A percentile compares a stretch with the other conserved stretches of the same genome.
These are phyloP conservation scores for Saccharomyces kudriavzevii DNA, from an alignment of 805 yeast genomes.

Conservation along the genomic window DNA sequence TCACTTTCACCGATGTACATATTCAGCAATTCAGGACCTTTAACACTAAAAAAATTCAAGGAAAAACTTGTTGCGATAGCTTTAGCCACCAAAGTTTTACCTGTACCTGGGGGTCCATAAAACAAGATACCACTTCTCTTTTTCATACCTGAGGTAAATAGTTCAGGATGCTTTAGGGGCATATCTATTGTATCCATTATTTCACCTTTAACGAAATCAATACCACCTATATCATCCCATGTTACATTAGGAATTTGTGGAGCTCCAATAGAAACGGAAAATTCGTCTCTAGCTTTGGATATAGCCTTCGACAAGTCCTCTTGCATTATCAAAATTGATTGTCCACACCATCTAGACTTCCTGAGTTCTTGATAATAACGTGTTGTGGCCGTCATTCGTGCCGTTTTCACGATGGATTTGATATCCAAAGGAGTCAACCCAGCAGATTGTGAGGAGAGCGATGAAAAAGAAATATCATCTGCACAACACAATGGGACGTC, in stretches of 20 bases:
- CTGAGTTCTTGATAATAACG: conserved; percentile 34
- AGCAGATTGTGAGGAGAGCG: conserved; percentile 79
- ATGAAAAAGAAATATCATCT: conserved; percentile 37
- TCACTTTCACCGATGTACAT: conserved; percentile 99
- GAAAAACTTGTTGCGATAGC: conserved; percentile 96
- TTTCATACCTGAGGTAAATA: conserved; percentile 81
- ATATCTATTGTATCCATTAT: conserved; percentile 91
- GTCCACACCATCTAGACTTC: conserved; percentile 10
- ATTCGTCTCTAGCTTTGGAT: conserved; percentile 68
- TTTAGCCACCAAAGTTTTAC: conserved; percentile 90
- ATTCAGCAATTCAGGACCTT: conserved; percentile 92
- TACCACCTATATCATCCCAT: conserved; percentile 97
- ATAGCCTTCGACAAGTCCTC: conserved; percentile 40
- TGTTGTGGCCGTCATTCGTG: conserved; percentile 50
- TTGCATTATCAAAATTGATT: conserved; percentile 36
- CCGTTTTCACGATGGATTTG: conserved; percentile 56
- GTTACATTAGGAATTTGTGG: conserved; percentile 90
- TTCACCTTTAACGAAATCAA: conserved; percentile 83
- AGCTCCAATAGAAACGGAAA: conserved; percentile 92
- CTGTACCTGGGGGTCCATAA: conserved; percentile 99
- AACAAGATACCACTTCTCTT: conserved; percentile 90
- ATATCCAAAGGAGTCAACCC: conserved; percentile 86
- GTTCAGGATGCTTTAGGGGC: conserved; percentile 89
- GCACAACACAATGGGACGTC: background rate
- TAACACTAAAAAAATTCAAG: conserved; percentile 88